Conservation (phyloP, 2,329 filamentous ascomycete genomes). For the Penicillium sp. region DNA sequence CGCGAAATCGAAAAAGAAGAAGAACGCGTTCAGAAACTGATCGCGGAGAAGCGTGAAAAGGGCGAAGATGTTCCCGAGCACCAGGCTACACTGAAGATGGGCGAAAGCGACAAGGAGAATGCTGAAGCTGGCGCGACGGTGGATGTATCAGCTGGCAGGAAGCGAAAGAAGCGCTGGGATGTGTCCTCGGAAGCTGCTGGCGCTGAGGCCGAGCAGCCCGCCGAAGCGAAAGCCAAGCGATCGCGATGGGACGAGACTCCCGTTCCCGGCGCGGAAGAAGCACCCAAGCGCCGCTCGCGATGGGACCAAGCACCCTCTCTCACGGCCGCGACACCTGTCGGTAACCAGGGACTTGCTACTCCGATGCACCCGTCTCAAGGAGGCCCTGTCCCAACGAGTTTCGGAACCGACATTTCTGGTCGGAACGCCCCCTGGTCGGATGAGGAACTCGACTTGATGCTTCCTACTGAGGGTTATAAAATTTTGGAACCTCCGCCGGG, state of each 20-base stretch:
- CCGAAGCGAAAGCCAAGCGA: conserved; percentile 62
- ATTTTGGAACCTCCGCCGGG: conserved; percentile 84
- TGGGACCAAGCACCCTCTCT: conserved; percentile 82
- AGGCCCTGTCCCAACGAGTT: conserved; percentile 53
- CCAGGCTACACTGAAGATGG: conserved; percentile 66
- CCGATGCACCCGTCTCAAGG: conserved; percentile 67
- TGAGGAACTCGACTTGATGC: conserved; percentile 86
- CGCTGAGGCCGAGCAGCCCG: conserved; percentile 44
- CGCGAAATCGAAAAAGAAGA: conserved; percentile 92
- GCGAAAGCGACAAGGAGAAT: conserved; percentile 63
- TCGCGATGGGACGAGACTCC: conserved; percentile 86
- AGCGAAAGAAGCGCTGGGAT: conserved; percentile 96
- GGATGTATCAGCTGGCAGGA: conserved; percentile 56
- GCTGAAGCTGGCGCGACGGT: conserved; percentile 63
- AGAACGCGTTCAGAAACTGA: conserved; percentile 71
- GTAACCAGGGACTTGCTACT: conserved; percentile 66
- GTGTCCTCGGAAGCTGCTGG: conserved; percentile 55
- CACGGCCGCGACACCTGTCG: conserved; percentile 63
- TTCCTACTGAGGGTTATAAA: conserved; percentile 89
- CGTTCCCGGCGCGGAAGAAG: conserved; percentile 54
- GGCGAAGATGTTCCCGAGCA: conserved; percentile 60
- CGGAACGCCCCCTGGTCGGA: conserved; percentile 82
- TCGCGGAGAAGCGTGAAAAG: conserved; percentile 66
- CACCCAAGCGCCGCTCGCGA: conserved; percentile 68
- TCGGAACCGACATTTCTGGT: conserved; percentile 72